Base-by-base conservation (phyloP, 208 protist genomes). In the Tritrichomonas foetus region DNA sequence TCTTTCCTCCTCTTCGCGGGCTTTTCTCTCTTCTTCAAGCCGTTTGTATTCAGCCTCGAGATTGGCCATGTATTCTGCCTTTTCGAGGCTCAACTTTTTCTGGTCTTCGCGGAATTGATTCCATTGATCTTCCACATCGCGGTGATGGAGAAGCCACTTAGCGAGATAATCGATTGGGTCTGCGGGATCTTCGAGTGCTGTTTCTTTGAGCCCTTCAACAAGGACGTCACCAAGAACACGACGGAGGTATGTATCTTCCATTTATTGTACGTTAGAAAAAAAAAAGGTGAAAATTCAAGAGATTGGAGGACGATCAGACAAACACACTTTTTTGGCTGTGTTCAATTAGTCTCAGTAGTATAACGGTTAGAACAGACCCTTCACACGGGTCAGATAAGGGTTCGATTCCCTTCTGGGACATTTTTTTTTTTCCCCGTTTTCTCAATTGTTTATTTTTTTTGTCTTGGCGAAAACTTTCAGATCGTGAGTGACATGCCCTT, bases 41-140 rank as follows among this genome's bases (percentile, higher is more conserved):
- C 47, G 47, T 30, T 89, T 53, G 16, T 53, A 53, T 57, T 89
- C 78, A 16, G 78, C 78, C 39, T 89, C 78, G 20, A 44, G 78
- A 11, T 89, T 44, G 1, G 78, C 78, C 78, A 89, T 89, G 47
- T 53, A 89, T 57, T 89, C 78, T 89, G 78, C 78, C 47, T 89
- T 89, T 57, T 53, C 41, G 3, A 39, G 13, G 16, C 27, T 39
- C 39, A 89, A 57, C 44, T 89, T 53, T 49, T 89, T 89, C 78
- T 89, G 78, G 33, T 89, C 78, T 89, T 89, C 78, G 8, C 78
- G 78, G 36, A 89, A 89, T 89, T 53, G 16, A 53, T 53, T 57
- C 78, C 78, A 89, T 50, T 89, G 78, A 57, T 89, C 78, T 89
- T 89, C 78, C 33, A 57, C 78, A 89, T 89, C 78, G 5, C 47